phyloP scores from a whole-genome alignment of 2,329 filamentous ascomycete genomes.

The Monilinia laxa region DNA sequence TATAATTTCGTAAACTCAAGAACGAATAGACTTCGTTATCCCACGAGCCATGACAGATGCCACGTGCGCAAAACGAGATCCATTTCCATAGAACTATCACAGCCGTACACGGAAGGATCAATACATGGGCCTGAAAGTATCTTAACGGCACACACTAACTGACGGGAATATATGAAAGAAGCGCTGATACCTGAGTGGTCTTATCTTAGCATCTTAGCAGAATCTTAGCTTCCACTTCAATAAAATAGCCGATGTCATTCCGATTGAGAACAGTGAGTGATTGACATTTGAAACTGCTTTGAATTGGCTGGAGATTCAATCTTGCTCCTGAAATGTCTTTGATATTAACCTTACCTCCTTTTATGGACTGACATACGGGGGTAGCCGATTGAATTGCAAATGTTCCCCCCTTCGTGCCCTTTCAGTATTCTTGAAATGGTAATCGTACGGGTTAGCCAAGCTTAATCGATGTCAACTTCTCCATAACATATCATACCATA shows the following conservation, averaged over 20 bases:
- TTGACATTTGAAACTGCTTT: background rate
- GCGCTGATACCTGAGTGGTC: slow-evolving; percentile 4
- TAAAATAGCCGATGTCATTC: background rate
- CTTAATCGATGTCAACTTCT: background rate
- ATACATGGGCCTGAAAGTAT: background rate
- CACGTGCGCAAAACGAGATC: slow-evolving; percentile 4
- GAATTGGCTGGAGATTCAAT: background rate
- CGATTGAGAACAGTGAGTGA: background rate
- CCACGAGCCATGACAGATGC: slow-evolving; percentile 9
- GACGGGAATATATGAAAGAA: slow-evolving; percentile 10
- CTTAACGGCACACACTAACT: background rate
- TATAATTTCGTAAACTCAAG: background rate
- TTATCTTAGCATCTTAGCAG: slow-evolving; percentile 11
- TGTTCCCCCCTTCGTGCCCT: background rate
- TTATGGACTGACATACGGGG: background rate
- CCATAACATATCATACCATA: slow-evolving; percentile 1
- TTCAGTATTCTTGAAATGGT: background rate
- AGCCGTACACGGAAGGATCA: slow-evolving; percentile 9
- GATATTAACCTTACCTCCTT: background rate
- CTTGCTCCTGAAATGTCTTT: background rate
- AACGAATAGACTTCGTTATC: background rate
- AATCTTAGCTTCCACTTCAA: background rate
- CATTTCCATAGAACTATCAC: background rate
- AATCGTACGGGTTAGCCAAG: background rate
- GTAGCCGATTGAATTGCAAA: background rate